Percentiles rank a stretch among this genome's conserved stretches.
phyloP scores from a whole-genome alignment of 1,284 basidiomycete species.

The Trametes pubescens region DNA sequence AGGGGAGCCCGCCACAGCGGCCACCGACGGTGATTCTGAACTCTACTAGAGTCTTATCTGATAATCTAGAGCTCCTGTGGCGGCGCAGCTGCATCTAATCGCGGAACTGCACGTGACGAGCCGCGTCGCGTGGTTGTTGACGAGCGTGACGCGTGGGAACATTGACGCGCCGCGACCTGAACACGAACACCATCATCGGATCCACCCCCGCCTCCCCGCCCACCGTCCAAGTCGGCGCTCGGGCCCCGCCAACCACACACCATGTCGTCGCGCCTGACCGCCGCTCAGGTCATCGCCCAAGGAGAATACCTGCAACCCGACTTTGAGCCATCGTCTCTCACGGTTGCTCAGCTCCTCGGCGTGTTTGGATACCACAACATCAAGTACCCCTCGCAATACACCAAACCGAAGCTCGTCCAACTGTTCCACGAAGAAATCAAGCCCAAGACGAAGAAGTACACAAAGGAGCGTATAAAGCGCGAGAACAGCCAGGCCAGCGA shows the following conservation, averaged over 20 bases:
- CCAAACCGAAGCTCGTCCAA: slow-evolving; percentile 86
- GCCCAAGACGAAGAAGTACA: slow-evolving; percentile 65
- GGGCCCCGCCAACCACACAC: slow-evolving; percentile 31
- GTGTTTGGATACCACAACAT: slow-evolving; percentile 87
- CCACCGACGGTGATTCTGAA: neutral
- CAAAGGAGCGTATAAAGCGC: slow-evolving; percentile 70
- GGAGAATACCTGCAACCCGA: slow-evolving; percentile 87
- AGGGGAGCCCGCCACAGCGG: neutral
- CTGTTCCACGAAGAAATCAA: slow-evolving; percentile 84
- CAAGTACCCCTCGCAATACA: slow-evolving; percentile 78
- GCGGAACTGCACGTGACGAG: slow-evolving; percentile 18
- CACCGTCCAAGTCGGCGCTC: slow-evolving; percentile 36
- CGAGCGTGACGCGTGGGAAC: slow-evolving; percentile 36
- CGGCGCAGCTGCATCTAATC: neutral
- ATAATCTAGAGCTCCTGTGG: slow-evolving; percentile 2
- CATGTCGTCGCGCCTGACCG: slow-evolving; percentile 81
- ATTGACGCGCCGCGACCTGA: slow-evolving; percentile 36
- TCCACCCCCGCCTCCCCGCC: slow-evolving; percentile 25
- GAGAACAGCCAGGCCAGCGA: slow-evolving; percentile 78
- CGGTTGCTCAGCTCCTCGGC: slow-evolving; percentile 82
- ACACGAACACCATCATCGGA: slow-evolving; percentile 32
- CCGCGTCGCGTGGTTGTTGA: slow-evolving; percentile 34
- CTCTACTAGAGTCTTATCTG: slow-evolving; percentile 12
- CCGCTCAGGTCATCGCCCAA: slow-evolving; percentile 72
- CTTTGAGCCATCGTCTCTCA: slow-evolving; percentile 84